A percentile compares a stretch with the other conserved stretches of the same genome.
These are phyloP conservation scores for Pichia eremophila DNA, from an alignment of 805 yeast species.

Conservation along the genomic window DNA sequence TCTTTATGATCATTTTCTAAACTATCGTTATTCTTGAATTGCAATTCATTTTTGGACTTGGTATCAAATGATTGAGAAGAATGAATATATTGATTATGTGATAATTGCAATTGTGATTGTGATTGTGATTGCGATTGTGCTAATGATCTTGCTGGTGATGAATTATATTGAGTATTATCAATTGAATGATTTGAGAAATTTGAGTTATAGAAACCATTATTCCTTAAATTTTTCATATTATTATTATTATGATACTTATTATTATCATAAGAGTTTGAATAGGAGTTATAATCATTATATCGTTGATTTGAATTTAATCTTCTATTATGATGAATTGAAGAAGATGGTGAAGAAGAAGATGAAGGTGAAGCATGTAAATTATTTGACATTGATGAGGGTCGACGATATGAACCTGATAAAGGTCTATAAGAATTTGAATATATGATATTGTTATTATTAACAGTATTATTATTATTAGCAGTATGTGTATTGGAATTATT, in stretches of 20 bases:
- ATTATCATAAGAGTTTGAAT: neutral
- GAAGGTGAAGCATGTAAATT: neutral
- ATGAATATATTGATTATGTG: neutral
- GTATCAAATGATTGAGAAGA: no score
- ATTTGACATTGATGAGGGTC: constrained; percentile 4
- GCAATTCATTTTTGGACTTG: no score
- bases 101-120: no score
- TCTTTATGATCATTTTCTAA: neutral
- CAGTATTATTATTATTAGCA: no score
- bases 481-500: no score
- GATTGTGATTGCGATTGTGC: neutral
- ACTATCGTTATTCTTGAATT: no score
- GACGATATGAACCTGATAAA: neutral
- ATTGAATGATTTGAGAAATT: neutral
- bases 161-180: neutral
- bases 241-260: neutral
- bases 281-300: constrained; percentile 2
- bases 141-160: neutral
- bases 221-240: neutral
- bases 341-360: neutral
- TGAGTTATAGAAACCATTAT: neutral
- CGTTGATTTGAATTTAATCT: neutral
- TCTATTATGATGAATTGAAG: no score
- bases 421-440: neutral
- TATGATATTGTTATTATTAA: neutral